Evolutionary conservation across 2,329 filamentous ascomycete genomes (phyloP).

Genomic region (Xylogone sp.): DNA sequence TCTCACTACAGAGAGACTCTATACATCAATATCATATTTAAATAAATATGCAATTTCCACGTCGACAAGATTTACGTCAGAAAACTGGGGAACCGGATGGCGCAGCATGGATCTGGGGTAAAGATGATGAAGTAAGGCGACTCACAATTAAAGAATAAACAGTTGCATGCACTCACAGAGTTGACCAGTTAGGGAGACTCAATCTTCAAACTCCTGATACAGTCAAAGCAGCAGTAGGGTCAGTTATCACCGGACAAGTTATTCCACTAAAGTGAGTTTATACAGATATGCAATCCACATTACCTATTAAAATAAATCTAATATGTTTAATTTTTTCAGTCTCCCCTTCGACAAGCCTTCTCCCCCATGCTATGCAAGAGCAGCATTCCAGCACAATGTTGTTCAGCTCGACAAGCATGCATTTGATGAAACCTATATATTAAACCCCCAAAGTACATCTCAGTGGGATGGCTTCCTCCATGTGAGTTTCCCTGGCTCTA

Average conservation of each 20-base stretch:
- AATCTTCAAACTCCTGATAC: slow-evolving; percentile 39
- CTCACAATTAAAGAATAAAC: background rate
- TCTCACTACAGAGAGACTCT: too few species aligned
- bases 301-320: too few species aligned
- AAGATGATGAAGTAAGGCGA: background rate
- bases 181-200: slow-evolving; percentile 40
- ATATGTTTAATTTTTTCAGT: background rate
- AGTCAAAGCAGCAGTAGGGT: slow-evolving; percentile 32
- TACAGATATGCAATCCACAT: too few species aligned
- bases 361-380: slow-evolving; percentile 27
- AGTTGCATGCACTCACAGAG: slow-evolving; percentile 29
- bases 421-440: slow-evolving; percentile 56
- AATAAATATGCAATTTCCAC: too few species aligned
- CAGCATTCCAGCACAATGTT: slow-evolving; percentile 20
- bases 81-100: background rate
- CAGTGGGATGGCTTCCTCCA: slow-evolving; percentile 52
- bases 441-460: slow-evolving; percentile 52
- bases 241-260: slow-evolving; percentile 36
- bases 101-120: slow-evolving; percentile 1
- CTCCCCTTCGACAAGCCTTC: slow-evolving; percentile 19
- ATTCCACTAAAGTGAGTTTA: slow-evolving; percentile 16
- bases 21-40: too few species aligned
- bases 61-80: background rate
- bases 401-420: slow-evolving; percentile 22
- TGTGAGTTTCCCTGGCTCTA: background rate